Conservation (phyloP, 2,329 filamentous ascomycete species). For the Ambrosiella xylebori region DNA sequence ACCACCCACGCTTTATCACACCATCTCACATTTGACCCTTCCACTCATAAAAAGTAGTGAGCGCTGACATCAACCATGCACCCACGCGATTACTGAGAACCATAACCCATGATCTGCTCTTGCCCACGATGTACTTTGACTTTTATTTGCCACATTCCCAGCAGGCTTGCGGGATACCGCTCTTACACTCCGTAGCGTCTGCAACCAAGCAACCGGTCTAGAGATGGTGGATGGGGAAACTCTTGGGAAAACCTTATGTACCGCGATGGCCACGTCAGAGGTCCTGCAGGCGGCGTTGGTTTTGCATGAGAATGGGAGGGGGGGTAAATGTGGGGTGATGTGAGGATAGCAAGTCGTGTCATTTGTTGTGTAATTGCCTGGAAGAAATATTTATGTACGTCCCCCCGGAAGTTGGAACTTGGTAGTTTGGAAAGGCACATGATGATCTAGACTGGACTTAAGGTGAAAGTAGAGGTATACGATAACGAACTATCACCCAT, state of each 20-base stretch:
- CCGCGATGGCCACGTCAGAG: background rate
- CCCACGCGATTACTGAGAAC: background rate
- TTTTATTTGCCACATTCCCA: background rate
- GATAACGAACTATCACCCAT: background rate
- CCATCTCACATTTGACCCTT: background rate
- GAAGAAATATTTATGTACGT: no score
- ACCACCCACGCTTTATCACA: background rate
- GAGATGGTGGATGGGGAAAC: background rate
- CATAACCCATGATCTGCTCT: background rate
- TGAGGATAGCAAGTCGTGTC: background rate
- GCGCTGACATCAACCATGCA: background rate
- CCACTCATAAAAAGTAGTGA: background rate
- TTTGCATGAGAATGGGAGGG: background rate
- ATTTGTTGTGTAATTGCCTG: no score
- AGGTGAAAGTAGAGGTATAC: background rate
- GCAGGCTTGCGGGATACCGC: background rate
- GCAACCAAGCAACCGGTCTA: background rate
- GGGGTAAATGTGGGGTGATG: background rate
- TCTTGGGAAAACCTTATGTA: background rate
- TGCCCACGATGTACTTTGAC: background rate
- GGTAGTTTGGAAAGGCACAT: no score
- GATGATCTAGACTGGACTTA: background rate
- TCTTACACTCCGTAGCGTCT: background rate
- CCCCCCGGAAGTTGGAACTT: no score
- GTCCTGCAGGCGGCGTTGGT: background rate